Base-by-base conservation (phyloP, 192 early-diverging fungal species). In the Cetraspora pellucida region DNA sequence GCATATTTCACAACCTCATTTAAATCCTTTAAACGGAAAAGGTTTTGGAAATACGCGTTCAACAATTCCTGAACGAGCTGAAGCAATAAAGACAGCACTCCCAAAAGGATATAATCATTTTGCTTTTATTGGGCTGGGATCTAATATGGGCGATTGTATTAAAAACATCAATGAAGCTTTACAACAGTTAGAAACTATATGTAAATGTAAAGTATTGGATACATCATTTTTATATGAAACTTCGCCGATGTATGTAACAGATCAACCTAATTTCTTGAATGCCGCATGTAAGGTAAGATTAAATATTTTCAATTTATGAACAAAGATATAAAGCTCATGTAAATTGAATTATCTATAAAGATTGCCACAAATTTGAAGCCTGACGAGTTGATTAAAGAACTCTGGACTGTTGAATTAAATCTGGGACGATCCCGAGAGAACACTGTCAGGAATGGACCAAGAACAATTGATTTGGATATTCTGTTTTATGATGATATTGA, bases 211-310 rank as follows among this genome's bases (percentile, higher is more conserved):
- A 27, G 79, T 99, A 0, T 79, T 91, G 14, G 95, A 98, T 76
- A 98, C 98, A 11, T 96, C 94, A 30, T 99, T 96, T 82, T 83
- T 99, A 31, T 99, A 99, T 82, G 95, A 98, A 79, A 97, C 97
- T 0, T 86, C 90, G 11, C 95, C 98, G 43, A 99, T 99, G 98
- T 98, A 99, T 81, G 87, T 91, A 19, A 86, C 88, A 16, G 95
- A 99, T 47, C 98, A 99, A 79, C 91, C 95, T 4, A 78, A 82
- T 49, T 99, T 98, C 80, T 77, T 99, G 65, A 99, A 99, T 73
- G 95, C 88, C 5, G 95, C 90, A 0, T 91, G 89, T 79, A 93
- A 95, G 83, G 89, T 93, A 76, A 63, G 8, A 52, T 65, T 16
- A n/a, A 16, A 23, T 11, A 67, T 21, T n/a, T 60, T 50, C 63